A percentile compares a stretch with the other conserved stretches of the same genome.
phyloP scores from a whole-genome alignment of 495 filamentous ascomycete genomes.

The Hyphodiscus hymeniophilus region DNA sequence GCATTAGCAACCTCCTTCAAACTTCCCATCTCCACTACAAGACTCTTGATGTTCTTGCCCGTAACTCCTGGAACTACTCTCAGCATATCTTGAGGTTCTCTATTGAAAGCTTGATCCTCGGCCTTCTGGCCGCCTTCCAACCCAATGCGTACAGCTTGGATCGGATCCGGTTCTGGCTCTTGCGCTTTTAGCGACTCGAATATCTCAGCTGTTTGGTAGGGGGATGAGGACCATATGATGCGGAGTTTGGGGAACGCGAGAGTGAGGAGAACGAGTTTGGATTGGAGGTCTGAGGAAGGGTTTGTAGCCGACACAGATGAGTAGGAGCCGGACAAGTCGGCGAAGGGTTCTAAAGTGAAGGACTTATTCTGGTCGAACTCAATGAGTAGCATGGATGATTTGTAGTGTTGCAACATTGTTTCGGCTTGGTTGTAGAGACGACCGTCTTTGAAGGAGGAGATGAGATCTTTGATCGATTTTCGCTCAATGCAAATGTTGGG shows the following conservation, averaged over 20 bases:
- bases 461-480: slow-evolving; percentile 85
- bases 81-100: slow-evolving; percentile 77
- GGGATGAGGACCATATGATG: slow-evolving; percentile 88
- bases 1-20: slow-evolving; percentile 84
- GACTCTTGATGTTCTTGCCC: slow-evolving; percentile 57
- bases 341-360: slow-evolving; percentile 91
- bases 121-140: slow-evolving; percentile 52
- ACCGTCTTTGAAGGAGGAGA: slow-evolving; percentile 83
- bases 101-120: slow-evolving; percentile 51
- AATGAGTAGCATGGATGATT: slow-evolving; percentile 82
- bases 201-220: slow-evolving; percentile 96
- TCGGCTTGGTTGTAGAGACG: slow-evolving; percentile 89
- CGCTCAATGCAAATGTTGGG: slow-evolving; percentile 90
- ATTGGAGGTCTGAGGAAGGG: slow-evolving; percentile 67
- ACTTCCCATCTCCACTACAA: slow-evolving; percentile 67
- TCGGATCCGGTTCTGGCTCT: slow-evolving; percentile 81
- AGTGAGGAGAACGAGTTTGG: slow-evolving; percentile 85
- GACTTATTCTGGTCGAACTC: slow-evolving; percentile 97
- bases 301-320: slow-evolving; percentile 47
- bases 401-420: slow-evolving; percentile 90
- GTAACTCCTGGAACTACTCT: slow-evolving; percentile 79
- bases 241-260: slow-evolving; percentile 84
- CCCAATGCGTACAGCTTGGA: slow-evolving; percentile 75
- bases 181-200: slow-evolving; percentile 88
- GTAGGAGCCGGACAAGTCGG: slow-evolving; percentile 63